Conservation (phyloP, 768 basidiomycete species). For the Lactarius tabidus region DNA sequence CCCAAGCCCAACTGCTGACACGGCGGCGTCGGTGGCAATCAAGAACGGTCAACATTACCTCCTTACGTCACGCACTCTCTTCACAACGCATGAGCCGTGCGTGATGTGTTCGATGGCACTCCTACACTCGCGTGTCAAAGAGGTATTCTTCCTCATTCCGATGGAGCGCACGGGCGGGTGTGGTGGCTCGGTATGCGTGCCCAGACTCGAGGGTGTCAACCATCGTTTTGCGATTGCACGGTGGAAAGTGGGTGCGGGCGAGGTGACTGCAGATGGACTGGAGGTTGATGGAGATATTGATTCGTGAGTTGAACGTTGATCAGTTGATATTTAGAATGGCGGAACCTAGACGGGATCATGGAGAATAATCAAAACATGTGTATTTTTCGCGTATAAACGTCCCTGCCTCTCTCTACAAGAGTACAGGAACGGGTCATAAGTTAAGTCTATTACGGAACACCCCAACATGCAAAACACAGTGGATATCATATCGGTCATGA, state of each 20-base stretch:
- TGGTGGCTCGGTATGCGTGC: constrained; percentile 70
- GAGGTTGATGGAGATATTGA: constrained; percentile 31
- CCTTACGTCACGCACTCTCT: constrained; percentile 77
- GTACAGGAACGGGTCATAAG: constrained; percentile 4
- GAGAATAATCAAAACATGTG: neutral
- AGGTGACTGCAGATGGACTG: constrained; percentile 18
- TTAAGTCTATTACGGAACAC: constrained; percentile 13
- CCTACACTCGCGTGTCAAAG: constrained; percentile 89
- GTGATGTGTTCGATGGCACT: constrained; percentile 98
- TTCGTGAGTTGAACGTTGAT: constrained; percentile 25
- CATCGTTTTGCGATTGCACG: constrained; percentile 75
- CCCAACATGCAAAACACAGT: constrained; percentile 3
- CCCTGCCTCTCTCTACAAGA: constrained; percentile 5
- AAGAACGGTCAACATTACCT: constrained; percentile 80
- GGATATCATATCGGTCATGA: neutral
- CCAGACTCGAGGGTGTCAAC: constrained; percentile 81
- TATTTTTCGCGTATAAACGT: constrained; percentile 11
- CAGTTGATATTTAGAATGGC: constrained; percentile 6
- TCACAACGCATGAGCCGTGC: constrained; percentile 95
- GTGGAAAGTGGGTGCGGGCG: constrained; percentile 46
- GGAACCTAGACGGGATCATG: constrained; percentile 3
- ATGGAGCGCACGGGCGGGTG: constrained; percentile 85
- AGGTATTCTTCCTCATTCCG: constrained; percentile 69
- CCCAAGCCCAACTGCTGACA: constrained; percentile 21
- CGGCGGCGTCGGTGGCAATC: constrained; percentile 4